Conservation (phyloP, 805 yeast genomes). For the Metschnikowia lochheadii region DNA sequence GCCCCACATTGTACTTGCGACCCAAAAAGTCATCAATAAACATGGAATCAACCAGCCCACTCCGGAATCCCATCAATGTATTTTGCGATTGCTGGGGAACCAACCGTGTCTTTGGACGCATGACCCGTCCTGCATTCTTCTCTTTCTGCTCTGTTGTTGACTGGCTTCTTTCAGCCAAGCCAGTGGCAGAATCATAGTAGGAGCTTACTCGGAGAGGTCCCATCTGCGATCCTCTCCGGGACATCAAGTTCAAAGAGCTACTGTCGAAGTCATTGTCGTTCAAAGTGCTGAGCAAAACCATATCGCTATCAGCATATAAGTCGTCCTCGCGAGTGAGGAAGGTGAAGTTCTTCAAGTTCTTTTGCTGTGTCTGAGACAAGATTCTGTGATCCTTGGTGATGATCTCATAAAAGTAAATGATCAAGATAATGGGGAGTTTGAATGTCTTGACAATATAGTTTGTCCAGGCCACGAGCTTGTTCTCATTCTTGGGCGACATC, state of each 20-base stretch:
- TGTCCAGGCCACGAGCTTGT: constrained; percentile 10
- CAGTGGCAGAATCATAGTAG: constrained; percentile 2
- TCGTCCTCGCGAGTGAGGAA: constrained; percentile 31
- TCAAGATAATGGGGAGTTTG: constrained; percentile 33
- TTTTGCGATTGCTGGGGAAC: constrained; percentile 29
- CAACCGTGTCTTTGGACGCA: constrained; percentile 7
- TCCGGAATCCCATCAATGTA: constrained; percentile 32
- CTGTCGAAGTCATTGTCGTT: constrained; percentile 20
- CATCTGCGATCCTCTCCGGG: constrained; percentile 26
- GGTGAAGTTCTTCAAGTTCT: constrained; percentile 31
- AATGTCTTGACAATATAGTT: constrained; percentile 24
- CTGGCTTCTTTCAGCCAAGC: background rate
- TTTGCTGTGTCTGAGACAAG: constrained; percentile 17
- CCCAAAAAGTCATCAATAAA: constrained; percentile 33
- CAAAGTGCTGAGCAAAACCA: constrained; percentile 18
- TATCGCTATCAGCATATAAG: constrained; percentile 28
- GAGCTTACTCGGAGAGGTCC: constrained; percentile 6
- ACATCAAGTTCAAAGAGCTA: constrained; percentile 22
- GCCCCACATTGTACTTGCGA: constrained; percentile 23
- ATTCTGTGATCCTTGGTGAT: constrained; percentile 18
- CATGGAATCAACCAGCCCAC: constrained; percentile 38
- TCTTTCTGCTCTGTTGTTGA: background rate
- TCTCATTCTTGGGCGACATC: constrained; percentile 9
- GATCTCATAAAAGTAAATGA: constrained; percentile 33
- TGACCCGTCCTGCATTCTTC: background rate